A percentile compares a stretch with the other conserved stretches of the same genome.
Conservation (phyloP, 306 rosid species). For the Lagenaria siceraria region DNA sequence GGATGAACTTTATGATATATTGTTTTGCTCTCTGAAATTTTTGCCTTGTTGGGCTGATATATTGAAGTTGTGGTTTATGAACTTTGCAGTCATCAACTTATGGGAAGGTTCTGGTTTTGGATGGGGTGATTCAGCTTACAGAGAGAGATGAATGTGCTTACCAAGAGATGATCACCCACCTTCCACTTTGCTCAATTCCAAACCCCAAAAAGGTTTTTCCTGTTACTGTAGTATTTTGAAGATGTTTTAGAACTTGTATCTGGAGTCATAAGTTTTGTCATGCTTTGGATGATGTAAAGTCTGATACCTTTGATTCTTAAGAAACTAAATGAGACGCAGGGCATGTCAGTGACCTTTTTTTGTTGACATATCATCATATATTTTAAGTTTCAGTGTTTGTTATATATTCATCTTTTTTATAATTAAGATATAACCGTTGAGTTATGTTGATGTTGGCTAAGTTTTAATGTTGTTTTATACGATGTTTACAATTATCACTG, state of each 20-base stretch:
- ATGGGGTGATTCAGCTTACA: constrained; percentile 96
- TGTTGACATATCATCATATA: background rate
- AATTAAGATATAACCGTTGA: background rate
- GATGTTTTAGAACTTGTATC: background rate
- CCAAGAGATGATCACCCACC: constrained; percentile 97
- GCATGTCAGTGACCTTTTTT: background rate
- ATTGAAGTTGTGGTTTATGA: constrained; percentile 2
- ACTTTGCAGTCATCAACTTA: constrained; percentile 75
- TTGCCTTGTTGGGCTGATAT: background rate
- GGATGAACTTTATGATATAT: background rate
- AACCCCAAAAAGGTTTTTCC: constrained; percentile 69
- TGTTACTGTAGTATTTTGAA: background rate
- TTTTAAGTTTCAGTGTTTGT: background rate
- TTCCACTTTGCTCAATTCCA: constrained; percentile 90
- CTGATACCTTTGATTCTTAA: background rate
- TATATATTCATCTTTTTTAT: background rate
- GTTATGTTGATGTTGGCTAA: background rate
- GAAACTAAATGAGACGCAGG: background rate
- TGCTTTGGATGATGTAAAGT: background rate
- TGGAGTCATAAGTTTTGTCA: background rate
- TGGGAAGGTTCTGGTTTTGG: constrained; percentile 93
- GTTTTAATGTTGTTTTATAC: background rate
- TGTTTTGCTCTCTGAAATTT: background rate
- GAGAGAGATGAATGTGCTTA: constrained; percentile 99
- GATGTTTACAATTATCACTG: background rate